Conservation (phyloP, 768 basidiomycete species). For the Suillus placidus region DNA sequence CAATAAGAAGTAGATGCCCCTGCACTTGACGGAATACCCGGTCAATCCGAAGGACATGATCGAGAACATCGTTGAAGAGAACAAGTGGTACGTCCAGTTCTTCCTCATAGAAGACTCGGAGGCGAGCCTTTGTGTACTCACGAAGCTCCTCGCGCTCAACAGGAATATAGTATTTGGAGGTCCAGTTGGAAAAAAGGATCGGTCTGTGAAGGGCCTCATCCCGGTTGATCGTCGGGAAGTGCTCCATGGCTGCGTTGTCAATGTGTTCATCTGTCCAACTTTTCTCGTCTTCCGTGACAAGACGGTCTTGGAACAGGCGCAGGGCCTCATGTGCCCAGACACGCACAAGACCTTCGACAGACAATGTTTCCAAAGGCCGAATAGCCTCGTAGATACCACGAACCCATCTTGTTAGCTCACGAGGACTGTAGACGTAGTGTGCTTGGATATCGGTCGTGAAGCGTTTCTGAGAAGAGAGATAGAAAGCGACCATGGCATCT, state of each 20-base stretch:
- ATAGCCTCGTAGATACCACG: conserved; percentile 98
- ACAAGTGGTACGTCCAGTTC: conserved; percentile 97
- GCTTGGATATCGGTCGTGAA: conserved; percentile 98
- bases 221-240: conserved; percentile 92
- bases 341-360: conserved; percentile 93
- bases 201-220: conserved; percentile 87
- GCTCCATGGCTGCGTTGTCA: conserved; percentile 77
- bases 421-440: conserved; percentile 98
- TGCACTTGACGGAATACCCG: conserved; percentile 98
- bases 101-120: conserved; percentile 99
- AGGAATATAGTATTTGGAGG: conserved; percentile 93
- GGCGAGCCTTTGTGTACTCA: conserved; percentile 94
- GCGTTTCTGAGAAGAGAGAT: conserved; percentile 87
- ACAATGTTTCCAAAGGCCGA: conserved; percentile 87
- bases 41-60: conserved; percentile 97
- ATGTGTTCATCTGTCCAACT: conserved; percentile 95
- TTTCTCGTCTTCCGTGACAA: conserved; percentile 91
- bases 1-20: conserved; percentile 94
- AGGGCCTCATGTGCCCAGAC: conserved; percentile 98
- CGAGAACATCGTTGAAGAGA: conserved; percentile 97
- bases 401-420: conserved; percentile 97
- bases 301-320: conserved; percentile 95
- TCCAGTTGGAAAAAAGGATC: conserved; percentile 99
- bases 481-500: conserved; percentile 96
- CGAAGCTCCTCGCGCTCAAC: conserved; percentile 92